These are phyloP conservation scores for Isatis lusitanica DNA, from an alignment of 441 rosid species.

Conservation along the genomic window DNA sequence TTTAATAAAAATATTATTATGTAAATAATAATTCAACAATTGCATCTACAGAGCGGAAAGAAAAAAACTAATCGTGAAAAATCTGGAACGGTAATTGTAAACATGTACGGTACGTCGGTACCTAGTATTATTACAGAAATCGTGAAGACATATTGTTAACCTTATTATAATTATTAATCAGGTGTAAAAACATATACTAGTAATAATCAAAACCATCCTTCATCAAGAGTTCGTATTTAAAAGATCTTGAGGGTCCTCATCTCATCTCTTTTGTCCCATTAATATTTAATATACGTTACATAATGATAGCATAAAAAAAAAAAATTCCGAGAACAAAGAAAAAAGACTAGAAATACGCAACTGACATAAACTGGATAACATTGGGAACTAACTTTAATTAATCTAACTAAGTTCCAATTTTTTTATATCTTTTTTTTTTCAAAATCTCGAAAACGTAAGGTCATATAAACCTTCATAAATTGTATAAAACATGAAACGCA, in stretches of 20 bases:
- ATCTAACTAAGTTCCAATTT: neutral
- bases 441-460: neutral
- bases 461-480: neutral
- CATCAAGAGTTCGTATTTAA: neutral
- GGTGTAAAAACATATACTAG: too few relatives aligned
- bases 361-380: neutral
- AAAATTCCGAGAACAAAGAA: neutral
- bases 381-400: constrained; percentile 2
- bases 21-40: neutral
- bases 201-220: too few relatives aligned
- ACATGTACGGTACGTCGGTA: too few relatives aligned
- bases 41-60: neutral
- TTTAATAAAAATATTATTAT: neutral
- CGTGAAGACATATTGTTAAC: too few relatives aligned
- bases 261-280: neutral
- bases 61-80: neutral
- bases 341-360: neutral
- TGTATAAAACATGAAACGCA: neutral
- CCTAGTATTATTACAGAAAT: too few relatives aligned
- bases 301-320: neutral
- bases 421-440: neutral
- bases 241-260: neutral
- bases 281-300: neutral
- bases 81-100: too few relatives aligned
- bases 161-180: too few relatives aligned